phyloP scores from a whole-genome alignment of 257 asterid species.

The Solanum clarkiae region DNA sequence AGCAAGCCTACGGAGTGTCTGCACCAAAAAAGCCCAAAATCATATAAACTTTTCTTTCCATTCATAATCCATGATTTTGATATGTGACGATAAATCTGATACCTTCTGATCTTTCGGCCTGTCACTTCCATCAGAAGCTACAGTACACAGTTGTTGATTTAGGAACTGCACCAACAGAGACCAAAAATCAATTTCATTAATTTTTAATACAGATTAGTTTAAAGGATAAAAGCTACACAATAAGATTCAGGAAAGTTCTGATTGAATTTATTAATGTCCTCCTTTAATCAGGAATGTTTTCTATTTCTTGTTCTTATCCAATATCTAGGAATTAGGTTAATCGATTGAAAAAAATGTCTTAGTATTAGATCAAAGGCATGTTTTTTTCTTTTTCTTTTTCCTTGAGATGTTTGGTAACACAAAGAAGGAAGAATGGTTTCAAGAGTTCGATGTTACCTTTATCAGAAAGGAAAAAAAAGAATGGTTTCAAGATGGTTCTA shows the following conservation, averaged over 20 bases:
- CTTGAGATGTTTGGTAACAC: background rate
- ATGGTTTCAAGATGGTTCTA: background rate
- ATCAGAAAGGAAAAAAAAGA: background rate
- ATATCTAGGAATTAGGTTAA: background rate
- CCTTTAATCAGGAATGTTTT: background rate
- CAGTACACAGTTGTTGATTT: slow-evolving; percentile 33
- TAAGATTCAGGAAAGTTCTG: background rate
- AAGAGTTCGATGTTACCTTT: background rate
- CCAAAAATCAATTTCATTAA: background rate
- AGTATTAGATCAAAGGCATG: background rate
- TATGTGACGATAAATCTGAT: background rate
- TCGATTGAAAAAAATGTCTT: background rate
- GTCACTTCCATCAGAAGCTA: slow-evolving; percentile 94
- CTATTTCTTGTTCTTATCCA: background rate
- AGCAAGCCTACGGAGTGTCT: slow-evolving; percentile 92
- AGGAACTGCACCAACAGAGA: slow-evolving; percentile 36
- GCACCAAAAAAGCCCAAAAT: slow-evolving; percentile 9
- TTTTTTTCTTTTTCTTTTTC: background rate
- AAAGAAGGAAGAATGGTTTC: background rate
- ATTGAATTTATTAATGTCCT: background rate
- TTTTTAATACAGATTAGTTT: background rate
- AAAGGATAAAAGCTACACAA: background rate
- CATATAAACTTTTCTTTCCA: background rate
- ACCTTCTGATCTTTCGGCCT: slow-evolving; percentile 98
- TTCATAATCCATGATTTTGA: background rate